Conservation (phyloP, 2,329 filamentous ascomycete species). For the Dactylellina cionopaga region DNA sequence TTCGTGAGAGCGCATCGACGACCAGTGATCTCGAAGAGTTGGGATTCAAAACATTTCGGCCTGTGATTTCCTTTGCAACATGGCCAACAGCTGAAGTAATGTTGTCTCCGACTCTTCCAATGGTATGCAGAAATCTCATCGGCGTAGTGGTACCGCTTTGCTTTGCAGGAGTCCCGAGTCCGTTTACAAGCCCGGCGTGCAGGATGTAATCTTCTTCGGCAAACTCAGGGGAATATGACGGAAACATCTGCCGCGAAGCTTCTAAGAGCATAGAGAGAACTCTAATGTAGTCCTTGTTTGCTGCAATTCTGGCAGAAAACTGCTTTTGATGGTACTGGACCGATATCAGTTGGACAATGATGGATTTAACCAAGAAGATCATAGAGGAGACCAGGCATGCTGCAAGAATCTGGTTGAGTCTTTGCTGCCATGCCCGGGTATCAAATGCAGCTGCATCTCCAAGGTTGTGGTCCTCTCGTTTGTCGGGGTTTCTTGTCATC, state of each 20-base stretch:
- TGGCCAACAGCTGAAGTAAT: conserved; percentile 93
- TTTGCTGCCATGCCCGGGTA: conserved; percentile 61
- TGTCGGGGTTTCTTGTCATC: conserved; percentile 56
- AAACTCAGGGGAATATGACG: conserved; percentile 91
- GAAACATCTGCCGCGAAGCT: conserved; percentile 86
- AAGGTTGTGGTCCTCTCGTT: conserved; percentile 34
- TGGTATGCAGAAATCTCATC: conserved; percentile 77
- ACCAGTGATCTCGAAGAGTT: conserved; percentile 91
- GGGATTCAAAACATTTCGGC: conserved; percentile 89
- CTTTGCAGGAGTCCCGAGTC: conserved; percentile 60
- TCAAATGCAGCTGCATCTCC: conserved; percentile 27
- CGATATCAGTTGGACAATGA: conserved; percentile 82
- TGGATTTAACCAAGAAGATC: conserved; percentile 79
- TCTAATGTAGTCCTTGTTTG: conserved; percentile 85
- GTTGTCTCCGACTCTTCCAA: conserved; percentile 88
- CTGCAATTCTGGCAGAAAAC: conserved; percentile 82
- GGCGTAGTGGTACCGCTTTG: conserved; percentile 76
- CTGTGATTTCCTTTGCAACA: conserved; percentile 91
- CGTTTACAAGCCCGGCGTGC: conserved; percentile 76
- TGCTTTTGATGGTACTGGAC: conserved; percentile 87
- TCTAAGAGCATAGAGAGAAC: conserved; percentile 88
- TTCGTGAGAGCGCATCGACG: conserved; percentile 86
- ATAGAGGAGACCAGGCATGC: conserved; percentile 75
- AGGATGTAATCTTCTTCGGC: conserved; percentile 91
- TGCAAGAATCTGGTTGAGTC: conserved; percentile 72